Base-by-base conservation (phyloP, 257 asterid genomes). In the Solanum medicagineum region DNA sequence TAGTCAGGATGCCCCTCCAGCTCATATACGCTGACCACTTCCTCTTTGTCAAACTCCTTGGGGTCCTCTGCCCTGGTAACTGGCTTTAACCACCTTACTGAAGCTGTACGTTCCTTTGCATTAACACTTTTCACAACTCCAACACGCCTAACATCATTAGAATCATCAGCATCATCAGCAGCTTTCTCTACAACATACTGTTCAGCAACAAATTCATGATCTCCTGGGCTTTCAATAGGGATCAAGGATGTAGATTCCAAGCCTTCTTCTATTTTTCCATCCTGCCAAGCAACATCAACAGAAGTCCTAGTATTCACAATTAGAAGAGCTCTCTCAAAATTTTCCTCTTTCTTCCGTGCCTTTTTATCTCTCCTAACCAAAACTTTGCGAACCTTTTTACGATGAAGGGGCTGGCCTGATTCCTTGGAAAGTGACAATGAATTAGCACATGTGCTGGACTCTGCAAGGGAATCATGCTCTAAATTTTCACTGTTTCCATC, bases 1-100 rank as follows among this genome's bases (percentile, higher is more conserved):
- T 93, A 97, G 91, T 97, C 99, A 56, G 99, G 99, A 91, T 97
- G 99, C 56, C 95, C 97, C 90, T 97, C 99, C 62, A 97, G 90
- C 93, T 97, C 98, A 95, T 97, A 97, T 15, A 95, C 99, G 85
- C 99, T 96, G 62, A 94, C 99, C 83, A 96, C 80, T 89, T 95
- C 99, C 89, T 97, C 99, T 85, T 87, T 93, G 88, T 94, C 99
- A 85, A 95, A 97, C 86, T 94, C 99, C 87, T 91, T 91, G 62
- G 94, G 97, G 83, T 93, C 97, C 89, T 97, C 99, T 45, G 98
- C 97, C 90, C 98, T 92, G 45, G 89, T 47, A 86, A 93, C 96
- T 14, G 93, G 91, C 92, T 92, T 97, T 91, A 97, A 91, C 99
- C 99, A 97, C 90, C 92, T 92, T 70, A 97, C 93, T 88, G 89